phyloP scores from a whole-genome alignment of 2,329 filamentous ascomycete species.

The Fonsecaea pedrosoi region DNA sequence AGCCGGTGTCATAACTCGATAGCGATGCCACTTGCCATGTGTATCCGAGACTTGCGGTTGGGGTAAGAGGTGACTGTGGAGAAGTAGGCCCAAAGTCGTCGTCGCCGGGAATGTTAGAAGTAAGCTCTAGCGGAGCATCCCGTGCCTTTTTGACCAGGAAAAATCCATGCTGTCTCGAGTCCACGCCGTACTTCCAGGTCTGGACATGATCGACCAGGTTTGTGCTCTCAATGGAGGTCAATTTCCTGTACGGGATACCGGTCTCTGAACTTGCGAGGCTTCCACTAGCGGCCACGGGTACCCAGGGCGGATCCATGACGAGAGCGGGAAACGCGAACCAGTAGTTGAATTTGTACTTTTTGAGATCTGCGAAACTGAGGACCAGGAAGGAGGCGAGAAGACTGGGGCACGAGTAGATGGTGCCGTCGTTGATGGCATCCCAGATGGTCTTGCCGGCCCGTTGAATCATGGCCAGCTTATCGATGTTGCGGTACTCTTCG shows the following conservation, averaged over 20 bases:
- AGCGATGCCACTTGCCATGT: conserved; percentile 80
- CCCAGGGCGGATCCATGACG: conserved; percentile 87
- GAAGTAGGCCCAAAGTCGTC: conserved; percentile 42
- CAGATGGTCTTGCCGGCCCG: conserved; percentile 87
- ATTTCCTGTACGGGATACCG: conserved; percentile 43
- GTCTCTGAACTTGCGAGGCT: conserved; percentile 36
- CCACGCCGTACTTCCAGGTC: conserved; percentile 83
- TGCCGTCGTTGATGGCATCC: conserved; percentile 96
- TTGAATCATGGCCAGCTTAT: conserved; percentile 79
- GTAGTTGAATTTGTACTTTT: conserved; percentile 97
- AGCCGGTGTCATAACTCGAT: conserved; percentile 80
- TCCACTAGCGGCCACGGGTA: conserved; percentile 51
- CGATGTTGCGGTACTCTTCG: conserved; percentile 85
- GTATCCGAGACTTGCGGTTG: conserved; percentile 66
- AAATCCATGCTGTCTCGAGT: conserved; percentile 87
- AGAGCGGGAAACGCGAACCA: conserved; percentile 96
- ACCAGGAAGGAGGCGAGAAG: conserved; percentile 87
- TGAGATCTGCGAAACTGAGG: conserved; percentile 92
- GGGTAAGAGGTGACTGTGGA: conserved; percentile 54
- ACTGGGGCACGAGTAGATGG: conserved; percentile 93
- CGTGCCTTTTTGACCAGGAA: conserved; percentile 84
- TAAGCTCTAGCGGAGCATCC: conserved; percentile 38
- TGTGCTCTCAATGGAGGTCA: conserved; percentile 74
- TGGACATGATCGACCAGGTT: conserved; percentile 81
- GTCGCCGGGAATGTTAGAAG: conserved; percentile 39